Conservation (phyloP, 2,329 filamentous ascomycete genomes). For the Aspergillus chevalieri region DNA sequence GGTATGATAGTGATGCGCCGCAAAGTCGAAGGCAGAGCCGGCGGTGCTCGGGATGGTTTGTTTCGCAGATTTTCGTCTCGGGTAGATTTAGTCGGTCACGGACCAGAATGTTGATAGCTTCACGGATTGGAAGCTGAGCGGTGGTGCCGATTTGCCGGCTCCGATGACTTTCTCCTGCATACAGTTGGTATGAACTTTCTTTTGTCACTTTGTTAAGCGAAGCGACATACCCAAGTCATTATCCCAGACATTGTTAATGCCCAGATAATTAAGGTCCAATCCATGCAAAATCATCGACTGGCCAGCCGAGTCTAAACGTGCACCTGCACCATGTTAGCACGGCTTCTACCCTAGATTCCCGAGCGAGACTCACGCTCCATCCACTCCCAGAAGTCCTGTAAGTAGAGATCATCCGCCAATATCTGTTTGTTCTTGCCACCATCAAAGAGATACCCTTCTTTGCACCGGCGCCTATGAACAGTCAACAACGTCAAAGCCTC, state of each 20-base stretch:
- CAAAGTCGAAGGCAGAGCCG: slow-evolving; percentile 56
- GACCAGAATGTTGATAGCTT: slow-evolving; percentile 47
- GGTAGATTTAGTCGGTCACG: slow-evolving; percentile 45
- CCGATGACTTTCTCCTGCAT: slow-evolving; percentile 27
- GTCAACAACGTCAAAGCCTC: slow-evolving; percentile 38
- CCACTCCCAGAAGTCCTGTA: slow-evolving; percentile 56
- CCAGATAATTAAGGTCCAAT: slow-evolving; percentile 57
- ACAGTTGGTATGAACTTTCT: background rate
- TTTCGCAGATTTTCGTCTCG: slow-evolving; percentile 45
- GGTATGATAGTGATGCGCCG: slow-evolving; percentile 50
- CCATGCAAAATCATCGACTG: slow-evolving; percentile 51
- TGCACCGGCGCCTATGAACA: slow-evolving; percentile 44
- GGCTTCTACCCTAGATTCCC: background rate
- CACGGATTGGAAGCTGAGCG: slow-evolving; percentile 9
- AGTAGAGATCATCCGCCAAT: slow-evolving; percentile 49
- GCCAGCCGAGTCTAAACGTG: slow-evolving; percentile 35
- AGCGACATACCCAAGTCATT: slow-evolving; percentile 45
- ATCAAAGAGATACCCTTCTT: slow-evolving; percentile 50
- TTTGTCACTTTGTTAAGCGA: background rate
- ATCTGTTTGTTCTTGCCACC: slow-evolving; percentile 51
- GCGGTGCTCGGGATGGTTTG: slow-evolving; percentile 50
- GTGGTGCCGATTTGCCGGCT: slow-evolving; percentile 24
- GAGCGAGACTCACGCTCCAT: slow-evolving; percentile 41
- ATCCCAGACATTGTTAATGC: slow-evolving; percentile 54
- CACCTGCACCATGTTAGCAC: slow-evolving; percentile 25